These are phyloP conservation scores for Pilasporangium apinafurcum DNA, from an alignment of 352 stramenopile species.

Conservation along the genomic window DNA sequence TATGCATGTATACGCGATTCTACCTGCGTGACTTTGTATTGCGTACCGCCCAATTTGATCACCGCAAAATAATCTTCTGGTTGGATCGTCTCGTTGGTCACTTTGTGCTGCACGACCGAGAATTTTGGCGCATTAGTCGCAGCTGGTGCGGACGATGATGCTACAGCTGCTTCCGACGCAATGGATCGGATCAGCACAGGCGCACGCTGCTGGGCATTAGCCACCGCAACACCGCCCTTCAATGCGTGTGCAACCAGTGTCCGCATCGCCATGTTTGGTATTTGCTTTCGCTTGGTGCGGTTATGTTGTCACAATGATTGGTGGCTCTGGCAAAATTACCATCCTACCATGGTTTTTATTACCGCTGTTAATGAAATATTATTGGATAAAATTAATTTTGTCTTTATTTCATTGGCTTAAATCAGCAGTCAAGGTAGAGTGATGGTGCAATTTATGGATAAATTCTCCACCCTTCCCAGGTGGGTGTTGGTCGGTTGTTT, in stretches of 20 bases:
- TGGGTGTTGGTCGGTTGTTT: too few relatives aligned
- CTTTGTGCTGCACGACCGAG: constrained; percentile 75
- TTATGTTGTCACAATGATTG: too few relatives aligned
- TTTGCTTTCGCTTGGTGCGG: too few relatives aligned
- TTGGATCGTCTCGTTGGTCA: constrained; percentile 54
- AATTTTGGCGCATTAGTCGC: constrained; percentile 27
- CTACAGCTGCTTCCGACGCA: not conserved
- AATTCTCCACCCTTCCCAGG: too few relatives aligned
- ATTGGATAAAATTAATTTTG: not conserved
- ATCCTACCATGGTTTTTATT: constrained; percentile 1
- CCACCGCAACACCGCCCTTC: not conserved
- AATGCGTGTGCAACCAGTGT: constrained; percentile 2
- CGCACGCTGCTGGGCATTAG: not conserved
- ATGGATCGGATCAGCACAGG: not conserved
- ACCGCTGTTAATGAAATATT: not conserved
- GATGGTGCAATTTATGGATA: too few relatives aligned
- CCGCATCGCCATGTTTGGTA: too few relatives aligned
- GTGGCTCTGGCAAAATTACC: constrained; percentile 5
- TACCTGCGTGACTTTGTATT: constrained; percentile 85
- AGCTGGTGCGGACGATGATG: constrained; percentile 5
- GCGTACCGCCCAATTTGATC: constrained; percentile 75
- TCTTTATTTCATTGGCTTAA: not conserved
- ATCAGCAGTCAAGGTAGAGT: too few relatives aligned
- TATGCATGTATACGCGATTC: not conserved
- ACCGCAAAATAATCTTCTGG: constrained; percentile 80